Evolutionary conservation across 2,329 filamentous ascomycete species (phyloP), one percentile per base, ranked within the genome.

Genomic region (Aureobasidium sp.): DNA sequence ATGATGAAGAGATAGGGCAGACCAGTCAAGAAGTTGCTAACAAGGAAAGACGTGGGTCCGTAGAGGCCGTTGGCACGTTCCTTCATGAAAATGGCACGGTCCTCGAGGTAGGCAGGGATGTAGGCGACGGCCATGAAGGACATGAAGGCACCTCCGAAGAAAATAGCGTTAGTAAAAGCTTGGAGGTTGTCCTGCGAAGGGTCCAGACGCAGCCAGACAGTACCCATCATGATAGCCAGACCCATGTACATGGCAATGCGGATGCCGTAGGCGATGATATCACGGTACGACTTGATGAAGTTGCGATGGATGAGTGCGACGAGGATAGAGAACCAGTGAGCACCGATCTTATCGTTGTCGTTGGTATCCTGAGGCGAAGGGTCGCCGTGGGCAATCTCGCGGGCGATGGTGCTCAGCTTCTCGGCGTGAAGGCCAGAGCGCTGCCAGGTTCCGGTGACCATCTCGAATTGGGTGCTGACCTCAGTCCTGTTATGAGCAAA

Each of bases 221-320:
- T 95, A 5, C 91, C 90, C 87, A 93, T 91, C 83, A 94, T 87
- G 67, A 94, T 83, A 1, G 90, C 90, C 16, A 95, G 79, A 75
- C 83, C 84, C 63, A 87, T 79, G 73, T 95, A 94, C 90, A 95
- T 95, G 44, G 82, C 86, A 45, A 94, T 79, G 3, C 91, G 84
- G 66, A 94, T 90, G 0, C 88, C 89, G 69, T 96, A 96, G 0
- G 87, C 90, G 57, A 96, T 84, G 7, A 95, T 81, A 70, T 96
- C 91, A 30, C 91, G 85, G 72, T 92, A 89, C 50, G 85, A 88
- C 76, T 96, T 96, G 73, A 95, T 85, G 70, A 90, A 91, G 14
- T 85, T 85, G 32, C 91, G 85, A 70, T 93, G 89, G 16, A 94
- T 80, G 4, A 95, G 80, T 0, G 87, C 85, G 5, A 85, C 42